Conservation (phyloP, 495 filamentous ascomycete species). For the Penicillium coffeae region DNA sequence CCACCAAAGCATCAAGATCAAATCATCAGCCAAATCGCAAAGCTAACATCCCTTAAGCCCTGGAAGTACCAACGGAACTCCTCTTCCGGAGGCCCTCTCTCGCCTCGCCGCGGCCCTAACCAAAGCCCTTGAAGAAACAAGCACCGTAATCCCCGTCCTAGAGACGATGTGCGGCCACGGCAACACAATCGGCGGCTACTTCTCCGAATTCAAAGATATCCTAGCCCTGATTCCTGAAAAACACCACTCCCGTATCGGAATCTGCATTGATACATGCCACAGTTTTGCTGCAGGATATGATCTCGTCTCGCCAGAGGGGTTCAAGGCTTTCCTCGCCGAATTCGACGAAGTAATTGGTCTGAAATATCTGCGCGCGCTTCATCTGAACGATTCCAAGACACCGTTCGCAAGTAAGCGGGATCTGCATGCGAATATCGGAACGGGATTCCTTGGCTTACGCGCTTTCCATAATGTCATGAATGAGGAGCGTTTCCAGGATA, state of each 20-base stretch:
- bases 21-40: neutral
- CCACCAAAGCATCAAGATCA: neutral
- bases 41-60: conserved; percentile 46
- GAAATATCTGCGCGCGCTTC: conserved; percentile 76
- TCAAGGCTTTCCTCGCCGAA: conserved; percentile 62
- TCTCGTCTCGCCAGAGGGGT: conserved; percentile 69
- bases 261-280: conserved; percentile 97
- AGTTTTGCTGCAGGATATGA: conserved; percentile 93
- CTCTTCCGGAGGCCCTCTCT: conserved; percentile 63
- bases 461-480: conserved; percentile 93
- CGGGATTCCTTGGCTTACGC: conserved; percentile 82
- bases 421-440: conserved; percentile 90
- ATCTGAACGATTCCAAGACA: conserved; percentile 92
- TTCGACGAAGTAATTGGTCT: conserved; percentile 81
- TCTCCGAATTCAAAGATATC: conserved; percentile 81
- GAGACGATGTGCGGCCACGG: conserved; percentile 94
- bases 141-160: conserved; percentile 71
- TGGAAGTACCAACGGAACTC: conserved; percentile 66
- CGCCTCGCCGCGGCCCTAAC: conserved; percentile 79
- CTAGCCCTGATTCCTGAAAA: conserved; percentile 63
- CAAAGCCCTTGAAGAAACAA: conserved; percentile 70
- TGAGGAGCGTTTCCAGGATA: conserved; percentile 63
- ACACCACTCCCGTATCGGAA: conserved; percentile 82
- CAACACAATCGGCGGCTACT: conserved; percentile 79
- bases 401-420: conserved; percentile 75